Evolutionary conservation across 208 protist species (phyloP).

Genomic region (Trypanosoma cruzi): DNA sequence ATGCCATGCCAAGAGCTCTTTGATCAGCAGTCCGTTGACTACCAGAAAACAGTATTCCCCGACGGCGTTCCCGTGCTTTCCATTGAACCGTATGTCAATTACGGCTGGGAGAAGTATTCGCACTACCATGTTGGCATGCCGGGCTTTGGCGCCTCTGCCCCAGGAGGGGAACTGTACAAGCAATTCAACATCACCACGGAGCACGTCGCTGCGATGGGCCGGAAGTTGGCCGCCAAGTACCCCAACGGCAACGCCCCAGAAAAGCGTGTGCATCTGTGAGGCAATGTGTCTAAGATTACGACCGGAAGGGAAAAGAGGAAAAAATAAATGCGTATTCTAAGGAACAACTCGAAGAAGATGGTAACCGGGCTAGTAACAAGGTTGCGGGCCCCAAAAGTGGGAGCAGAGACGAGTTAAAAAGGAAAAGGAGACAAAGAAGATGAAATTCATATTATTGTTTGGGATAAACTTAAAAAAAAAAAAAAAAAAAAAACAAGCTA

Average conservation of each 20-base stretch:
- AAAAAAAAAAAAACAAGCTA: not conserved
- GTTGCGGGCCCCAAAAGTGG: no score
- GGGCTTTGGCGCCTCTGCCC: slow-evolving; percentile 96
- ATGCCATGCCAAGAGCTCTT: slow-evolving; percentile 99
- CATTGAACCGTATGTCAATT: slow-evolving; percentile 93
- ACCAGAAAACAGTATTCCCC: slow-evolving; percentile 91
- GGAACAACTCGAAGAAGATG: not conserved
- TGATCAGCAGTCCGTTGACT: slow-evolving; percentile 90
- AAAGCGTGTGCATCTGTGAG: slow-evolving; percentile 33
- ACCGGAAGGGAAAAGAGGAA: not conserved
- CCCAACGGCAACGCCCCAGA: slow-evolving; percentile 51
- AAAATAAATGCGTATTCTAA: slow-evolving; percentile 13
- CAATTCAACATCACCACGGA: slow-evolving; percentile 94
- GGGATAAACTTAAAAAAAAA: slow-evolving; percentile 6
- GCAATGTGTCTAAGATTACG: not conserved
- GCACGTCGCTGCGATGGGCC: slow-evolving; percentile 62
- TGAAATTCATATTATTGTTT: no score
- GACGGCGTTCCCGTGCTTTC: slow-evolving; percentile 91
- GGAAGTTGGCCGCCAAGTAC: slow-evolving; percentile 53
- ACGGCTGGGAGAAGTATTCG: slow-evolving; percentile 96
- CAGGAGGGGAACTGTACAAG: slow-evolving; percentile 91
- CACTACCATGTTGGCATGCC: slow-evolving; percentile 95
- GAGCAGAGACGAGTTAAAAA: not conserved
- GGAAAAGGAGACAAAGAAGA: slow-evolving; percentile 8
- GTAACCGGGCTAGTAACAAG: no score